phyloP scores from a whole-genome alignment of 371 early-diverging fungal species.

The Catenaria anguillulae region DNA sequence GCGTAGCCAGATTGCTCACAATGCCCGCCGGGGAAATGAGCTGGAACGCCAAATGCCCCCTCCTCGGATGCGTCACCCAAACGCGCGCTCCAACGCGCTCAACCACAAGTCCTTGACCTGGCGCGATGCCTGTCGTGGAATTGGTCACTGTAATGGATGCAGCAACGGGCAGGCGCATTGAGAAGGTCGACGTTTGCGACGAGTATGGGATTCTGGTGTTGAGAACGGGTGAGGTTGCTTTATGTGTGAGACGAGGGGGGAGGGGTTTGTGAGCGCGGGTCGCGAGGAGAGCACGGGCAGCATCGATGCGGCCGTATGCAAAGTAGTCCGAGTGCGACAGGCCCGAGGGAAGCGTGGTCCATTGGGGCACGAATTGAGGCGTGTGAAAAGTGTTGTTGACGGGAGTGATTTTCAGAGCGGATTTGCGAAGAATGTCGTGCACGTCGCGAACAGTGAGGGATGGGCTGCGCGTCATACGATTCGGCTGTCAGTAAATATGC shows the following conservation, averaged over 20 bases:
- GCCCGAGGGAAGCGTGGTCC: conserved; percentile 43
- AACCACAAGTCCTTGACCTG: conserved; percentile 32
- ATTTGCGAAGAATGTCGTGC: conserved; percentile 62
- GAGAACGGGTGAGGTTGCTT: neutral
- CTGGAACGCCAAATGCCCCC: conserved; percentile 64
- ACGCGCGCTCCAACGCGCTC: conserved; percentile 82
- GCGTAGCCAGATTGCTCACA: conserved; percentile 47
- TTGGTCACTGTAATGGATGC: conserved; percentile 23
- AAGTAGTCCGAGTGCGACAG: conserved; percentile 68
- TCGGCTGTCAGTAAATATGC: too few species aligned
- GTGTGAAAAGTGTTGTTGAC: too few species aligned
- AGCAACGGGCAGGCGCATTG: too few species aligned
- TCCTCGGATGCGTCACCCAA: conserved; percentile 52
- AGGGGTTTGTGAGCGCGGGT: conserved; percentile 52
- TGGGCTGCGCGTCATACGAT: too few species aligned
- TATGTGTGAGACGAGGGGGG: conserved; percentile 39
- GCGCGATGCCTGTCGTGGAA: conserved; percentile 26
- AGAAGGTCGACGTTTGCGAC: conserved; percentile 22
- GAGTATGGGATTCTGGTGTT: neutral
- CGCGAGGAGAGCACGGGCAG: conserved; percentile 55
- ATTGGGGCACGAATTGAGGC: conserved; percentile 36
- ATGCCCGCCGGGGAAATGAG: conserved; percentile 57
- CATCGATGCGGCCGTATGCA: conserved; percentile 83
- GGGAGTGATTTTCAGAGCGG: too few species aligned
- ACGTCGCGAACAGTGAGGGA: conserved; percentile 86